Conservation (phyloP, 2,329 filamentous ascomycete genomes). For the Septoria linicola region DNA sequence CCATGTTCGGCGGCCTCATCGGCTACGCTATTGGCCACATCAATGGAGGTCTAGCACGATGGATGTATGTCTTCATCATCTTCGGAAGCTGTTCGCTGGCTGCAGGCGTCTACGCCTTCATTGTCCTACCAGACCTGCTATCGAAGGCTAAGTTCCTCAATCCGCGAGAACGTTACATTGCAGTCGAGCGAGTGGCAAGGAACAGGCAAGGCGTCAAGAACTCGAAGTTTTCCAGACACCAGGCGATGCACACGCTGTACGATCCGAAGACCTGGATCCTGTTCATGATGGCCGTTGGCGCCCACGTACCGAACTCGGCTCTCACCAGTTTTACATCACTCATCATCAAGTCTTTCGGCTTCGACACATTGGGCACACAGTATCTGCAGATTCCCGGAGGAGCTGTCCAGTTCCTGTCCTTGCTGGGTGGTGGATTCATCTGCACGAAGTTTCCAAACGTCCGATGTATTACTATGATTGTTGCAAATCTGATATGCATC, state of each 20-base stretch:
- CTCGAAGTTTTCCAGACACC: constrained; percentile 42
- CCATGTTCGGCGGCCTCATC: constrained; percentile 61
- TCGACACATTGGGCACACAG: constrained; percentile 54
- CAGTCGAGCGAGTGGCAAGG: constrained; percentile 52
- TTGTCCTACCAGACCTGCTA: constrained; percentile 22
- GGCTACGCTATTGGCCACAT: constrained; percentile 63
- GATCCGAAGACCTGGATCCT: constrained; percentile 63
- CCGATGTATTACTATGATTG: constrained; percentile 56
- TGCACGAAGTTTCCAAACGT: constrained; percentile 55
- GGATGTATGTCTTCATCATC: constrained; percentile 61
- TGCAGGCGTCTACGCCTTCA: constrained; percentile 40
- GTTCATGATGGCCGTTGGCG: constrained; percentile 54
- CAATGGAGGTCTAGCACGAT: constrained; percentile 49
- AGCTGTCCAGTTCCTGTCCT: constrained; percentile 56
- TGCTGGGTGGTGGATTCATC: constrained; percentile 53
- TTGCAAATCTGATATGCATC: constrained; percentile 57
- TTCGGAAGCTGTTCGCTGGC: constrained; percentile 45
- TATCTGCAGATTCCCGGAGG: constrained; percentile 63
- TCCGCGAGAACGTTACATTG: constrained; percentile 31
- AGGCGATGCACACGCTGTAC: constrained; percentile 48
- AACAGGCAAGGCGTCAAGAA: constrained; percentile 59
- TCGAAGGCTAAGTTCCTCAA: constrained; percentile 23
- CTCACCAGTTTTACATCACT: constrained; percentile 55
- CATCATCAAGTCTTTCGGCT: constrained; percentile 49
- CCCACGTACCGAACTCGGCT: constrained; percentile 58